Evolutionary conservation across 805 yeast species (phyloP).

Genomic region (Saturnispora bothae): DNA sequence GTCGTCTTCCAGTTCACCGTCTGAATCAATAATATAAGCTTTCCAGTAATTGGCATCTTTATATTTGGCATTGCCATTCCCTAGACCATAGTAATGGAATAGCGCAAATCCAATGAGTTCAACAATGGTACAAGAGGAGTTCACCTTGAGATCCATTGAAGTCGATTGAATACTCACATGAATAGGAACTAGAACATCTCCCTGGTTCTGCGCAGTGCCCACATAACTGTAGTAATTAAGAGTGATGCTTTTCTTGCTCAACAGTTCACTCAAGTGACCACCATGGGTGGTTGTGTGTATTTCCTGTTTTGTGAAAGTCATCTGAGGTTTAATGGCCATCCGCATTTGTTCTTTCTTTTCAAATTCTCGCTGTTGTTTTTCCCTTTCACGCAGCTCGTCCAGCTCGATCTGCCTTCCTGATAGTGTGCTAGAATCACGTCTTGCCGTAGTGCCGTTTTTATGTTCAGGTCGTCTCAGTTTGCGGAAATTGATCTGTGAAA

Average conservation of each 20-base stretch:
- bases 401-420: not conserved
- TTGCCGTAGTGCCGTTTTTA: too few relatives aligned
- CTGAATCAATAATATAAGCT: constrained; percentile 80
- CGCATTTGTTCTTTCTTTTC: not conserved
- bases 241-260: constrained; percentile 35
- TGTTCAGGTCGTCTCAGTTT: constrained; percentile 9
- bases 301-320: not conserved
- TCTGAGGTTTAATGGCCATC: not conserved
- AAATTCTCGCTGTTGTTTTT: not conserved
- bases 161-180: constrained; percentile 17
- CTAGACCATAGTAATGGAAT: constrained; percentile 21
- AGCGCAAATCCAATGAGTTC: constrained; percentile 48
- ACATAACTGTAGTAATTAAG: constrained; percentile 29
- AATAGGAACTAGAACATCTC: constrained; percentile 10
- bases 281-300: not conserved
- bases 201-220: constrained; percentile 10
- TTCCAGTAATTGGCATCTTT: constrained; percentile 63
- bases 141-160: constrained; percentile 17
- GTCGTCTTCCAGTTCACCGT: constrained; percentile 85
- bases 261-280: constrained; percentile 31
- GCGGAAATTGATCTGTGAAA: constrained; percentile 16
- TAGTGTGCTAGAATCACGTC: too few relatives aligned
- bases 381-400: not conserved
- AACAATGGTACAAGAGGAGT: constrained; percentile 34
- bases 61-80: constrained; percentile 9